phyloP scores from a whole-genome alignment of 345 rosid species.

The Salix exigua region DNA sequence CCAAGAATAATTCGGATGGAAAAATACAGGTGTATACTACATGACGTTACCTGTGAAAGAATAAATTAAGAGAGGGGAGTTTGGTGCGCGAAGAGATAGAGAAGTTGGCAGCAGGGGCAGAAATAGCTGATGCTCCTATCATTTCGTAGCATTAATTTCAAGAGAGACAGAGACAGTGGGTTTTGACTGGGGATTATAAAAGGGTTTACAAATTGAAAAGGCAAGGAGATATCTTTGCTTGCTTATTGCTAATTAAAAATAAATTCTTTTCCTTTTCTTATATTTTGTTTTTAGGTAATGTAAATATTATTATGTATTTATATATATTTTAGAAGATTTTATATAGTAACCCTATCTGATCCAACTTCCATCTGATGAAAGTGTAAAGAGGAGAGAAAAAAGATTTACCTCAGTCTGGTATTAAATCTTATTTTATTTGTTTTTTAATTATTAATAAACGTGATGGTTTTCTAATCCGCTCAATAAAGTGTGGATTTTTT shows the following conservation, averaged over 20 bases:
- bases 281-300: not conserved
- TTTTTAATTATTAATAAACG: too few species aligned
- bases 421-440: too few species aligned
- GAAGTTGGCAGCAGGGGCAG: constrained; percentile 32
- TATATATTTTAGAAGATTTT: too few species aligned
- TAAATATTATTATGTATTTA: too few species aligned
- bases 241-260: not conserved
- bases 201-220: not conserved
- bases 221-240: not conserved
- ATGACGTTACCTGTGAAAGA: constrained; percentile 31
- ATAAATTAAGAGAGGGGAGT: constrained; percentile 22
- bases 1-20: not conserved
- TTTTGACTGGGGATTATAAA: not conserved
- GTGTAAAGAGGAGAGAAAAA: too few species aligned
- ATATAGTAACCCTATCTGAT: too few species aligned
- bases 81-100: constrained; percentile 27
- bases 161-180: not conserved
- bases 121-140: constrained; percentile 44
- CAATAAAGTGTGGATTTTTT: too few species aligned
- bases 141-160: constrained; percentile 13
- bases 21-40: not conserved
- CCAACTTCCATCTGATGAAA: too few species aligned
- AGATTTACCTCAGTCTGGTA: too few species aligned
- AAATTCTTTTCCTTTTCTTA: not conserved
- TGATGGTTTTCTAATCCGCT: too few species aligned